phyloP scores from a whole-genome alignment of 441 rosid genomes.

The Adansonia grandidieri region DNA sequence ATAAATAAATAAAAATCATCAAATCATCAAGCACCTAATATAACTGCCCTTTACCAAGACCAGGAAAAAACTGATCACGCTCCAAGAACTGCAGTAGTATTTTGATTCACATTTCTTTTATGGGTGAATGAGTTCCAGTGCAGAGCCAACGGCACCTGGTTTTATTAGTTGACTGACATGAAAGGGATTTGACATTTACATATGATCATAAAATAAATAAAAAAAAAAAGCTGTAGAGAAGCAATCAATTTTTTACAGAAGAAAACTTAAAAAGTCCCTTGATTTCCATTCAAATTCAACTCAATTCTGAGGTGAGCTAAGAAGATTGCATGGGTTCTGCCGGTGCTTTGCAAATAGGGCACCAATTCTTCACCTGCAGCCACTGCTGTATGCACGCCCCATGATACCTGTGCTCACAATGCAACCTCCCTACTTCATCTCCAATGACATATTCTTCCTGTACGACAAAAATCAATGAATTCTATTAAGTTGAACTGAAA shows the following conservation, averaged over 20 bases:
- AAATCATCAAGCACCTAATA: no score
- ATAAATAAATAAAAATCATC: no score
- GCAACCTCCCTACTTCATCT: slow-evolving; percentile 80
- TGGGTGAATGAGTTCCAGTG: not conserved
- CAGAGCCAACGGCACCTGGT: slow-evolving; percentile 20
- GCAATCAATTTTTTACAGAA: slow-evolving; percentile 20
- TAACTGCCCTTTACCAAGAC: not conserved
- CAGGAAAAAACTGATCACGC: not conserved
- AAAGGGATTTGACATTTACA: slow-evolving; percentile 40
- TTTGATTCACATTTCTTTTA: slow-evolving; percentile 17
- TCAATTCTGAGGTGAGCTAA: slow-evolving; percentile 19
- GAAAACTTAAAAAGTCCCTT: slow-evolving; percentile 3
- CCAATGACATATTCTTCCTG: slow-evolving; percentile 89
- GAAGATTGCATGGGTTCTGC: slow-evolving; percentile 50
- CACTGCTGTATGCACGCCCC: slow-evolving; percentile 69
- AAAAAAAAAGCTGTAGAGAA: slow-evolving; percentile 14
- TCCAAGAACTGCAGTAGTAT: not conserved
- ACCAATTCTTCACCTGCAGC: slow-evolving; percentile 93
- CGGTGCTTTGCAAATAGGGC: slow-evolving; percentile 84
- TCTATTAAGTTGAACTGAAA: not conserved
- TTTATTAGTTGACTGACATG: slow-evolving; percentile 38
- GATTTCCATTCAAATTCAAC: slow-evolving; percentile 25
- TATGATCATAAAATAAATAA: slow-evolving; percentile 4
- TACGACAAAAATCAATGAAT: not conserved
- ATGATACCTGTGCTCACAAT: slow-evolving; percentile 81